Evolutionary conservation across 257 asterid species (phyloP), one percentile per base, ranked within the genome.

Genomic region (Vinca minor): DNA sequence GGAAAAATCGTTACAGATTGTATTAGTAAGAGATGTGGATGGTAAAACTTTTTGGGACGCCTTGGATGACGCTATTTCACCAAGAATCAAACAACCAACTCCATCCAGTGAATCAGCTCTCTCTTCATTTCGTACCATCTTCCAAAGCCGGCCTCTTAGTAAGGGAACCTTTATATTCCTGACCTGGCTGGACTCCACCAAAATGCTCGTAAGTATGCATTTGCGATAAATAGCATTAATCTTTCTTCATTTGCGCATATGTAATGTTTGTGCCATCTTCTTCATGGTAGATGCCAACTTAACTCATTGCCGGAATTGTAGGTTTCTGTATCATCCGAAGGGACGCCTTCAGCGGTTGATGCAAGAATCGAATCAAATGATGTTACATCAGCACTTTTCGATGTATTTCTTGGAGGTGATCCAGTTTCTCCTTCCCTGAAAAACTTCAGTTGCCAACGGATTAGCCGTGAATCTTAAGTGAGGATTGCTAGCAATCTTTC

Each of bases 11-110:
- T 76, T 92, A 46, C 88, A 79, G 53, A 87, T 92, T 68, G 77
- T 81, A 70, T 79, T 92, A 66, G 96, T 87, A 29, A 83, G 98
- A 78, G 95, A 89, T 65, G 79, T 89, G 47, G 96, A 86, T 70
- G 98, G 96, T 41, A 92, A 87, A 82, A 87, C 89, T 46, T 92
- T 89, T 69, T 87, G 98, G 96, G 95, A 87, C 67, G 96, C 98
- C 58, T 81, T 92, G 75, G 85, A 84, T 70, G 96, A 87, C 61
- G 91, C 95, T 66, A 68, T 89, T 45, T 81, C 96, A 63, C 91
- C 95, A n/a, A 78, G 98, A 77, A 81, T 89, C 69, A 73, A 56
- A 31, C 78, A 90, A 5, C 83, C 77, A n/a, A 75, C 83, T 78
- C 70, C 84, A 8, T 79, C 66, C 32, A 96, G 85, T 59, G 78